Conservation (phyloP, 257 asterid species). For the Plectranthus barbatus region DNA sequence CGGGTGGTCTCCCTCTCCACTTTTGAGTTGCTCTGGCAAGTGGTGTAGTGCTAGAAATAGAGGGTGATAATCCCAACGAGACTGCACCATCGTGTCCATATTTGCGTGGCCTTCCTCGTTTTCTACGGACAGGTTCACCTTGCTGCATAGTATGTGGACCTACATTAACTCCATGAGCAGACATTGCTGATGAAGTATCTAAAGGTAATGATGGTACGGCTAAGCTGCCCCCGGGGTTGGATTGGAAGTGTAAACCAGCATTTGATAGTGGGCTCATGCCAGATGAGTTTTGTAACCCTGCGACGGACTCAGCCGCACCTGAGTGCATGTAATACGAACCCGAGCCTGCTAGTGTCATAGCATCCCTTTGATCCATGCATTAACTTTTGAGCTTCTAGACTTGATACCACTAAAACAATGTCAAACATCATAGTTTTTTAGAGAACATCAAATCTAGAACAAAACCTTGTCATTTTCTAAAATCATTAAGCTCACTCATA, state of each 20-base stretch:
- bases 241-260: conserved; percentile 40
- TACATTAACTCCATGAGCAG: conserved; percentile 37
- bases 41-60: conserved; percentile 36
- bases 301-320: conserved; percentile 23
- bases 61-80: conserved; percentile 36
- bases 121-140: conserved; percentile 63
- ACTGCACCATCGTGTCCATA: conserved; percentile 60
- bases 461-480: neutral
- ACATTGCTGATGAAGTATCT: conserved; percentile 49
- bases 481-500: neutral
- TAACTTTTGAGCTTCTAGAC: conserved; percentile 7
- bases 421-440: neutral
- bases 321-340: conserved; percentile 31
- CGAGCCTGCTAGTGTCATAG: conserved; percentile 28
- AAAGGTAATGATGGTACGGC: conserved; percentile 37
- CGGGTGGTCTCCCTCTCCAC: conserved; percentile 74
- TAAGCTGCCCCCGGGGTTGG: conserved; percentile 39
- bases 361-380: conserved; percentile 48
- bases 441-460: neutral
- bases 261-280: conserved; percentile 44
- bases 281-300: conserved; percentile 30
- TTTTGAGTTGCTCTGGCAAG: conserved; percentile 36
- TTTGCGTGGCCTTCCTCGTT: conserved; percentile 79
- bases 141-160: conserved; percentile 50
- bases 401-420: conserved; percentile 16